phyloP scores from a whole-genome alignment of 441 rosid species.

The Populus hybrid region DNA sequence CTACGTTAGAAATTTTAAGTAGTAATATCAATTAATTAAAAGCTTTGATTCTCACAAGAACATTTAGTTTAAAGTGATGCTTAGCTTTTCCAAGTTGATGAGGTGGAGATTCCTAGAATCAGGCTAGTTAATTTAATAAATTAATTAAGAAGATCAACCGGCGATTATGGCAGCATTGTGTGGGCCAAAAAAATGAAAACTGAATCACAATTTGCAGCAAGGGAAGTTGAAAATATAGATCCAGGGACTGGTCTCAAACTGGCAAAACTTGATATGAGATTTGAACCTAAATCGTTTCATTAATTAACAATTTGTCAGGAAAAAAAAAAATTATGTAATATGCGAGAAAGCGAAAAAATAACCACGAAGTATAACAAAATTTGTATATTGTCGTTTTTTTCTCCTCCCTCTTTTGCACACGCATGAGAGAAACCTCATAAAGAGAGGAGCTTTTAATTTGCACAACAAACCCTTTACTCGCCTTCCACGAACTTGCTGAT shows the following conservation, averaged over 20 bases:
- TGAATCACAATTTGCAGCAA: too few relatives aligned
- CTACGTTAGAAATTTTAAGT: background rate
- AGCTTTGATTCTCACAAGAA: background rate
- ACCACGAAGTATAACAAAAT: background rate
- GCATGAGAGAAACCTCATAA: background rate
- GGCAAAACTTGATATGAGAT: too few relatives aligned
- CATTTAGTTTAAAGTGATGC: background rate
- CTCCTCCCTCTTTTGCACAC: background rate
- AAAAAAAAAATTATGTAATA: too few relatives aligned
- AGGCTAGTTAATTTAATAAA: background rate
- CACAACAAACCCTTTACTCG: background rate
- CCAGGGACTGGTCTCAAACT: background rate
- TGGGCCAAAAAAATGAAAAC: background rate
- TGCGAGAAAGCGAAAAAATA: background rate
- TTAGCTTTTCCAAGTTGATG: background rate
- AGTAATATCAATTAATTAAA: background rate
- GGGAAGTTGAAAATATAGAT: too few relatives aligned
- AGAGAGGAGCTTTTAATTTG: background rate
- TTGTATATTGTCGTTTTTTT: background rate
- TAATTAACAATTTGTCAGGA: too few relatives aligned
- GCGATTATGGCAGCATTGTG: background rate
- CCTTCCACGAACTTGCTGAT: background rate
- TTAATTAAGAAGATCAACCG: background rate
- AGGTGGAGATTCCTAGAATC: background rate
- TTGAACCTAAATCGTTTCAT: background rate